Conservation (phyloP, 345 rosid genomes). For the Eucalyptus viminalis region DNA sequence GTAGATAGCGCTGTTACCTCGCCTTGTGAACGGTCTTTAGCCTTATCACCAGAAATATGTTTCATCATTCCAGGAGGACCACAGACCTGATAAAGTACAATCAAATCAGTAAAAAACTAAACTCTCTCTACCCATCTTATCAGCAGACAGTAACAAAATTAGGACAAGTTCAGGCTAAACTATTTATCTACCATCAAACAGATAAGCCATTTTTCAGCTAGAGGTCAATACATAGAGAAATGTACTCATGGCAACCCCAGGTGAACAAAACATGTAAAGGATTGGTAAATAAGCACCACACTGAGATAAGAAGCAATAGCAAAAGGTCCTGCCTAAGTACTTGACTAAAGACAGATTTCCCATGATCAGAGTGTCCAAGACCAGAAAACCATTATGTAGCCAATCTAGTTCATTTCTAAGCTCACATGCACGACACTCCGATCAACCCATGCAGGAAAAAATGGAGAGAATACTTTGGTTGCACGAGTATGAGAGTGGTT, state of each 20-base stretch:
- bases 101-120: neutral
- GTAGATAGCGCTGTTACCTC: conserved; percentile 36
- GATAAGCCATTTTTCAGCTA: neutral
- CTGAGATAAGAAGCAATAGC: neutral
- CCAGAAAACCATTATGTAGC: neutral
- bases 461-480: neutral
- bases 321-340: neutral
- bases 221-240: neutral
- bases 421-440: neutral
- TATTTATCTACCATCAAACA: neutral
- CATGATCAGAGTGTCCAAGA: neutral
- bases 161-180: neutral
- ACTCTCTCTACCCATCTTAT: neutral
- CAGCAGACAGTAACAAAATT: neutral
- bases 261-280: neutral
- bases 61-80: conserved; percentile 98
- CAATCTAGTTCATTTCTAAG: neutral
- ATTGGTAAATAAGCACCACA: neutral
- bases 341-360: neutral
- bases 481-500: neutral
- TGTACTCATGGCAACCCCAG: neutral
- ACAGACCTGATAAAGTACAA: conserved; percentile 44
- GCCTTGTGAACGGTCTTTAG: conserved; percentile 82
- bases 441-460: neutral
- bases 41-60: conserved; percentile 84